Conservation (phyloP, 805 yeast genomes). For the Wickerhamiella musiphila region DNA sequence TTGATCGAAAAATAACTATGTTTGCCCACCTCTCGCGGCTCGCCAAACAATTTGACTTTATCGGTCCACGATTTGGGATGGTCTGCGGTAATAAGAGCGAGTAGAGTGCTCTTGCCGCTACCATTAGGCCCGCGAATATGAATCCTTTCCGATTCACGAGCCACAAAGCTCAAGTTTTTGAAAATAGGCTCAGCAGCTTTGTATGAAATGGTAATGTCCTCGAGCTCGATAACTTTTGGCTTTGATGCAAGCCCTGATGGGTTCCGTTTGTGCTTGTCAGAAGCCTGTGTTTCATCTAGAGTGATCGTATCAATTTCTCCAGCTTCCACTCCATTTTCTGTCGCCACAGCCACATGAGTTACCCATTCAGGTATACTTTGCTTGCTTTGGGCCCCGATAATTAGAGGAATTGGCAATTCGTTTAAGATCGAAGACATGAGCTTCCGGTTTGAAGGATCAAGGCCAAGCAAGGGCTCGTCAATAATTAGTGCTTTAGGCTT, state of each 20-base stretch:
- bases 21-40: constrained; percentile 54
- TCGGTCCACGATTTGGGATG: constrained; percentile 94
- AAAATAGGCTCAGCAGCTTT: constrained; percentile 39
- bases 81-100: constrained; percentile 76
- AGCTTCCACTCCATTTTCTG: constrained; percentile 31
- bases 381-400: constrained; percentile 61
- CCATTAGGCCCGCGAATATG: constrained; percentile 84
- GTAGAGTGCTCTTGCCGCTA: constrained; percentile 77
- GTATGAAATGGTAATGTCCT: constrained; percentile 48
- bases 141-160: constrained; percentile 64
- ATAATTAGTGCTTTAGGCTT: constrained; percentile 51
- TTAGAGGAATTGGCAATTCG: constrained; percentile 30
- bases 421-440: constrained; percentile 40
- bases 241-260: constrained; percentile 2
- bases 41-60: constrained; percentile 44
- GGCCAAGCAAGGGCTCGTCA: constrained; percentile 86
- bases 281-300: constrained; percentile 1
- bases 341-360: constrained; percentile 48
- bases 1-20: constrained; percentile 67
- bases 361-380: constrained; percentile 72
- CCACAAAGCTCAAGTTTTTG: constrained; percentile 44
- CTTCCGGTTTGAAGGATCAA: constrained; percentile 57
- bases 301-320: constrained; percentile 4
- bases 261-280: constrained; percentile 2
- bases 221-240: constrained; percentile 31